phyloP scores from a whole-genome alignment of 805 yeast species.

The Zygosaccharomyces kombuchaensis region DNA sequence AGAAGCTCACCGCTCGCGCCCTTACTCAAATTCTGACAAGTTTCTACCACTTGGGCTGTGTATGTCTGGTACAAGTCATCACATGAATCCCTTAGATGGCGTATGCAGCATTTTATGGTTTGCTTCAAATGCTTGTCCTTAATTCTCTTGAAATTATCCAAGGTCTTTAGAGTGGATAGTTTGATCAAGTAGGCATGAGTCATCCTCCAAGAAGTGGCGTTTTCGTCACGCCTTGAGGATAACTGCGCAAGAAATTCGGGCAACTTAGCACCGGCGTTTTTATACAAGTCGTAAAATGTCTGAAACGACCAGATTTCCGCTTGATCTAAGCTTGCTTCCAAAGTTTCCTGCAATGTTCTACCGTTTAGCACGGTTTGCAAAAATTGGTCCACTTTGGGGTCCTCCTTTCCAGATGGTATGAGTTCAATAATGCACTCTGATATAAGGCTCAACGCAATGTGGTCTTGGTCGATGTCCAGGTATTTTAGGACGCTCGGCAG shows the following conservation, averaged over 20 bases:
- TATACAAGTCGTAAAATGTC: constrained; percentile 21
- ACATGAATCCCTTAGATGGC: constrained; percentile 21
- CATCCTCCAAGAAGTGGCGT: constrained; percentile 21
- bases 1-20: constrained; percentile 9
- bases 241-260: constrained; percentile 1
- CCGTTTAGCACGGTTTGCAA: constrained; percentile 3
- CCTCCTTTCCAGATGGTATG: constrained; percentile 15
- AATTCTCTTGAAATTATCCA: constrained; percentile 27
- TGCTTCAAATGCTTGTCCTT: constrained; percentile 19
- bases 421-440: constrained; percentile 25
- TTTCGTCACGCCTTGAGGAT: neutral
- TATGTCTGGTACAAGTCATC: constrained; percentile 19
- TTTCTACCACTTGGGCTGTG: constrained; percentile 2
- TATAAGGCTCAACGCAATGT: constrained; percentile 14
- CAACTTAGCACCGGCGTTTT: constrained; percentile 14
- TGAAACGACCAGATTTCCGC: constrained; percentile 24
- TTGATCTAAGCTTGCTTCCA: constrained; percentile 1
- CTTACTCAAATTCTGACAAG: constrained; percentile 8
- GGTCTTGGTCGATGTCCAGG: constrained; percentile 13
- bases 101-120: constrained; percentile 18
- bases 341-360: neutral
- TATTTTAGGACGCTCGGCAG: constrained; percentile 17
- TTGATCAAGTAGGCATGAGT: constrained; percentile 22
- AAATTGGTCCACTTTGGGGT: constrained; percentile 9
- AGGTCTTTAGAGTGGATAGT: constrained; percentile 28